These are phyloP conservation scores for Cutaneotrichosporon sp. DNA, from an alignment of 1,284 basidiomycete genomes.

Conservation along the genomic window DNA sequence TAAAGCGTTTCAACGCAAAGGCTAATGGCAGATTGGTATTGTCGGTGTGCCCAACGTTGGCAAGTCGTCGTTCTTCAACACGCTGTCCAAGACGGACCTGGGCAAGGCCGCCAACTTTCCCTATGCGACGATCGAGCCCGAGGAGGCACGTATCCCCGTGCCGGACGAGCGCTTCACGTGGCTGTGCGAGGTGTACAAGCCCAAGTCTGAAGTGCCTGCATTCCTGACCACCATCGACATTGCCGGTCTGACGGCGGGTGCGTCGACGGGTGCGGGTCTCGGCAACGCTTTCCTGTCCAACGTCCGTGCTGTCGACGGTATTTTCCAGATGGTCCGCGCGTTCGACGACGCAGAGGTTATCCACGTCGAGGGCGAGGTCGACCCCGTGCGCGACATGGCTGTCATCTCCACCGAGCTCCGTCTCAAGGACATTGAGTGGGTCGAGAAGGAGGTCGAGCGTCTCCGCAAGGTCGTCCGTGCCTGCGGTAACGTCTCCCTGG, in stretches of 20 bases:
- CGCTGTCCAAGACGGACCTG: slow-evolving; percentile 81
- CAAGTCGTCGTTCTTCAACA: slow-evolving; percentile 93
- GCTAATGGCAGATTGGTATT: slow-evolving; percentile 76
- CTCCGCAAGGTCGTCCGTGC: slow-evolving; percentile 60
- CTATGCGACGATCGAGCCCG: slow-evolving; percentile 88
- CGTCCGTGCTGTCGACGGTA: slow-evolving; percentile 96
- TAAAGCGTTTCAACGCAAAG: not conserved
- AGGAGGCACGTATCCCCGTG: slow-evolving; percentile 92
- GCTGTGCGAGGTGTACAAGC: slow-evolving; percentile 89
- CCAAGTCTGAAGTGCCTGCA: slow-evolving; percentile 79
- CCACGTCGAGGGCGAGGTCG: slow-evolving; percentile 97
- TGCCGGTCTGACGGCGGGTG: slow-evolving; percentile 92
- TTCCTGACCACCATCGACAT: slow-evolving; percentile 99
- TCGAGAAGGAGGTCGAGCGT: slow-evolving; percentile 80
- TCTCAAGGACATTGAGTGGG: slow-evolving; percentile 98
- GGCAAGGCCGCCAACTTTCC: slow-evolving; percentile 98
- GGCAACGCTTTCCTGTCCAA: slow-evolving; percentile 98
- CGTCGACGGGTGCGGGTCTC: slow-evolving; percentile 95
- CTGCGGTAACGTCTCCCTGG: slow-evolving; percentile 73
- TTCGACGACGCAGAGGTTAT: slow-evolving; percentile 99
- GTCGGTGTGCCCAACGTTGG: slow-evolving; percentile 94
- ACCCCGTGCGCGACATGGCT: slow-evolving; percentile 95
- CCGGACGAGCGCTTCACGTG: slow-evolving; percentile 93
- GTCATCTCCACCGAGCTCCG: slow-evolving; percentile 92
- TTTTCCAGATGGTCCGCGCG: slow-evolving; percentile 96